Conservation (phyloP, 495 filamentous ascomycete species). For the Acidiella bohemica region DNA sequence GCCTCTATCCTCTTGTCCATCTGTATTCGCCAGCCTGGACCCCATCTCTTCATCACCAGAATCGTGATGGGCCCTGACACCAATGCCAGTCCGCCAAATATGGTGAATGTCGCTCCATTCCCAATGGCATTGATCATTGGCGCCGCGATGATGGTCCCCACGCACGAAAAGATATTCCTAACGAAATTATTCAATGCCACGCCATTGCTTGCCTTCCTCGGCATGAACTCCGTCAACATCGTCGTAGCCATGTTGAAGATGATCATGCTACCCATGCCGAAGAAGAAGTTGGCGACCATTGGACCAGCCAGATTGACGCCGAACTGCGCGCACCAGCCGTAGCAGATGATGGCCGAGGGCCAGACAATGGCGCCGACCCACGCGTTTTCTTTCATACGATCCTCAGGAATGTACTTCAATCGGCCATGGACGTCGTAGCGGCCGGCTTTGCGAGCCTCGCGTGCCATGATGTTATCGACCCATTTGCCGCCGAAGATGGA, state of each 20-base stretch:
- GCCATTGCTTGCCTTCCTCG: conserved; percentile 53
- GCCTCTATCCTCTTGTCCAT: conserved; percentile 44
- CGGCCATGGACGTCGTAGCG: conserved; percentile 58
- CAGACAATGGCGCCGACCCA: conserved; percentile 68
- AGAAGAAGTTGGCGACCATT: conserved; percentile 75
- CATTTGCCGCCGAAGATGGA: conserved; percentile 67
- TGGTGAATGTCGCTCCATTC: conserved; percentile 81
- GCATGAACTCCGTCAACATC: conserved; percentile 65
- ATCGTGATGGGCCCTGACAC: conserved; percentile 38
- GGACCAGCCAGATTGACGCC: conserved; percentile 31
- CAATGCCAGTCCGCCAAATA: conserved; percentile 52
- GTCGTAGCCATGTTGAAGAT: conserved; percentile 45
- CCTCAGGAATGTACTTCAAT: conserved; percentile 65
- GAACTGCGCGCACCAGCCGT: conserved; percentile 50
- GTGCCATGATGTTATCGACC: conserved; percentile 82
- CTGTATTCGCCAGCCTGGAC: conserved; percentile 49
- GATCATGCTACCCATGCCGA: conserved; percentile 79
- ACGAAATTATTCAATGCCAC: conserved; percentile 78
- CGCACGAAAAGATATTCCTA: conserved; percentile 72
- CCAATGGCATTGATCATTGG: conserved; percentile 73
- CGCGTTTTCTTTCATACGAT: conserved; percentile 81
- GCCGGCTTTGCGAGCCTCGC: conserved; percentile 58
- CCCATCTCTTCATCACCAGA: conserved; percentile 51
- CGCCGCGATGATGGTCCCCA: conserved; percentile 58
- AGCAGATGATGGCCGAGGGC: conserved; percentile 52